Evolutionary conservation across 768 basidiomycete species (phyloP), one percentile per base, ranked within the genome.

Genomic region (Amanita molliuscula): DNA sequence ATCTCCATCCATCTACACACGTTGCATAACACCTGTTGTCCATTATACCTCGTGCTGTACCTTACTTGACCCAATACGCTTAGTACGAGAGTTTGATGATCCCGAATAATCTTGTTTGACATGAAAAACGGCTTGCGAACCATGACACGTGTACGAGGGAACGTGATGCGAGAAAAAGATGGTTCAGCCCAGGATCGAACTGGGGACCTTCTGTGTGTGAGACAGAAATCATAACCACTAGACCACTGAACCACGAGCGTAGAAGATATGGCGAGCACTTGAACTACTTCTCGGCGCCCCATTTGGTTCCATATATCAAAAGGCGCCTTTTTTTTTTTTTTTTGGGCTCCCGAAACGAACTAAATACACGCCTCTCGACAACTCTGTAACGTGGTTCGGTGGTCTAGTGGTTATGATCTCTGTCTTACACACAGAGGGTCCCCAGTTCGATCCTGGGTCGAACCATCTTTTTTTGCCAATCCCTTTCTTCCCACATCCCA

Each of bases 191-290:
- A 65, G 66, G 66, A 63, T 70, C 65, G 69, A 69, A 68, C 67
- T 64, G 66, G 65, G 61, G 65, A 69, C 67, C 68, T 67, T 68
- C 67, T 69, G 68, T 67, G 68, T 69, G 68, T 69, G 64, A 68
- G 65, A 67, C 68, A 69, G 67, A 69, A 68, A 72, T 72, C 71
- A 72, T 72, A 72, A 70, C 71, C 69, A 70, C 69, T 70, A 70
- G 65, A 66, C 65, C 62, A 63, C 59, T 61, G 60, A 58, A 63
- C 62, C 62, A 34, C 10, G n/a, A n/a, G n/a, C n/a, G 3, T 23
- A 26, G 34, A 35, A 4, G 6, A 8, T n/a, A 13, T 15, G 11
- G n/a, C 3, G 11, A n/a, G n/a, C n/a, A n/a, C 6, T 6, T 35
- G 13, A 15, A 15, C 1, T 1, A 35, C 11, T 35, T 15, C 11